These are phyloP conservation scores for Umbilicaria muhlenbergii DNA, from an alignment of 495 filamentous ascomycete genomes.

Conservation along the genomic window DNA sequence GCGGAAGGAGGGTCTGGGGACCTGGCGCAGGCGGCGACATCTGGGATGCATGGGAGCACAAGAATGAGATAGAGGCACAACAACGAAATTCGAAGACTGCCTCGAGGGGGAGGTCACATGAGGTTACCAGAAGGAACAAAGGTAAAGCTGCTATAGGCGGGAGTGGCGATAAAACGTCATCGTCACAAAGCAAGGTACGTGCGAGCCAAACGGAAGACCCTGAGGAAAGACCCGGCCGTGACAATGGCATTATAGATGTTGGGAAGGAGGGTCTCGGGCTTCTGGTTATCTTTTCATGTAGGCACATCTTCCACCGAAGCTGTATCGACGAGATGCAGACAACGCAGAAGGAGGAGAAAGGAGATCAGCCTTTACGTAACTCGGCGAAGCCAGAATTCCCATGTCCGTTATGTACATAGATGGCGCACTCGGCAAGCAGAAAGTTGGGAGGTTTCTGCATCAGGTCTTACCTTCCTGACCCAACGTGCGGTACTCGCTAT, in stretches of 20 bases:
- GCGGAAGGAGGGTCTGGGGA: slow-evolving; percentile 73
- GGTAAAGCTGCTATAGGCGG: neutral
- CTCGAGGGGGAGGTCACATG: slow-evolving; percentile 13
- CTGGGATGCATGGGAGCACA: slow-evolving; percentile 67
- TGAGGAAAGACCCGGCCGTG: neutral
- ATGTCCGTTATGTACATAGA: slow-evolving; percentile 4
- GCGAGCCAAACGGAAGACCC: too few relatives aligned
- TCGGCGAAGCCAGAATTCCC: neutral
- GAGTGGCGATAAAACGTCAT: too few relatives aligned
- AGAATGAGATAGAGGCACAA: slow-evolving; percentile 30
- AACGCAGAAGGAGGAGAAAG: slow-evolving; percentile 2
- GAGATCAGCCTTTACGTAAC: neutral
- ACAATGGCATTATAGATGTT: neutral
- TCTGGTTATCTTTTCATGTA: slow-evolving; percentile 36
- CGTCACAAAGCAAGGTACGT: too few relatives aligned
- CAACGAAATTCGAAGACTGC: slow-evolving; percentile 17
- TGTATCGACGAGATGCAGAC: slow-evolving; percentile 24
- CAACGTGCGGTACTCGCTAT: too few relatives aligned
- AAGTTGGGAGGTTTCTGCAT: too few relatives aligned
- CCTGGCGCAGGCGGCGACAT: slow-evolving; percentile 64
- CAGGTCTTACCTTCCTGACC: too few relatives aligned
- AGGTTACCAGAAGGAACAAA: neutral
- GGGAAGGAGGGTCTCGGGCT: slow-evolving; percentile 14
- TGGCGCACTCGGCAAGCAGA: neutral
- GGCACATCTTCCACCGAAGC: slow-evolving; percentile 35